Conservation (phyloP, 495 filamentous ascomycete genomes). For the Hyaloscypha bicolor region DNA sequence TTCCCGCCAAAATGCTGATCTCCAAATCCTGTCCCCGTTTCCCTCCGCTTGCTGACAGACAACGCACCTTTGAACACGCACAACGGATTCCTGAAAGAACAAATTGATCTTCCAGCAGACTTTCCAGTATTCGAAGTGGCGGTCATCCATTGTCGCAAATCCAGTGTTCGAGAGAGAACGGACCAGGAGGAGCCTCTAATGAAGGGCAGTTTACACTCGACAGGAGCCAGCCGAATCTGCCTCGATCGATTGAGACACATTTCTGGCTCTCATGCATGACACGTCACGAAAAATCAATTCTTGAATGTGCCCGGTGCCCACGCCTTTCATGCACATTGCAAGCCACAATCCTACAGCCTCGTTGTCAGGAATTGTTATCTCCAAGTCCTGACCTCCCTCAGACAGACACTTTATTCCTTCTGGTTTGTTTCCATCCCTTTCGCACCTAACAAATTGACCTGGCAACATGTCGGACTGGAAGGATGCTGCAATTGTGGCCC, state of each 20-base stretch:
- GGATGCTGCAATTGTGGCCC: neutral
- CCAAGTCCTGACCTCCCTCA: too few species aligned
- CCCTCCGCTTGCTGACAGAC: neutral
- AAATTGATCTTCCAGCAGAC: constrained; percentile 14
- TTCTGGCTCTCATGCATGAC: too few species aligned
- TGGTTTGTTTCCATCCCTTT: neutral
- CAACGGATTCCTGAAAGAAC: constrained; percentile 1
- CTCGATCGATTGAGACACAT: too few species aligned
- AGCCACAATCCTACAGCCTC: too few species aligned
- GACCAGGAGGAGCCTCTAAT: neutral
- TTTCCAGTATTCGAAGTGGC: constrained; percentile 14
- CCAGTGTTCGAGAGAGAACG: neutral
- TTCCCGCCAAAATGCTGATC: constrained; percentile 12
- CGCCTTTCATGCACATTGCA: too few species aligned
- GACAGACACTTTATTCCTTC: neutral
- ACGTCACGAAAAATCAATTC: too few species aligned
- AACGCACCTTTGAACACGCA: neutral
- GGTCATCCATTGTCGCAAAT: constrained; percentile 8
- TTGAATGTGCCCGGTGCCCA: too few species aligned
- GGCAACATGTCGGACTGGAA: constrained; percentile 17
- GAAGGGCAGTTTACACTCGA: too few species aligned
- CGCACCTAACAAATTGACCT: neutral
- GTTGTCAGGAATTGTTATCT: too few species aligned
- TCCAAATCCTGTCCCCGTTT: too few species aligned
- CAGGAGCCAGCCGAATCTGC: neutral